Evolutionary conservation across 805 yeast genomes (phyloP).

Genomic region (Candida mattraensis): DNA sequence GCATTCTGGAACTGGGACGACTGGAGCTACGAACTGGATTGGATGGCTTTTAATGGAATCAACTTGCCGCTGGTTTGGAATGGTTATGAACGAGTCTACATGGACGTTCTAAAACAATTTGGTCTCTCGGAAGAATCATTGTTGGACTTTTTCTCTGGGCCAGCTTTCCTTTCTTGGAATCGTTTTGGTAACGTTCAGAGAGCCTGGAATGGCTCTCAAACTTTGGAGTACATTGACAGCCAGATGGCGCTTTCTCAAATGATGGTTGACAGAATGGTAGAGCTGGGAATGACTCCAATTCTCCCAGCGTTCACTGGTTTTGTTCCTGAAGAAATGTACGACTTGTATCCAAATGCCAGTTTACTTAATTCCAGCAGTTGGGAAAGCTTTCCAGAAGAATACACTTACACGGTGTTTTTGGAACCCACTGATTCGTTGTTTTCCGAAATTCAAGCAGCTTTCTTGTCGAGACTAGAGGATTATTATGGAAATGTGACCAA

Average conservation of each 20-base stretch:
- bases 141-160: conserved; percentile 10
- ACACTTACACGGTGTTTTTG: conserved; percentile 6
- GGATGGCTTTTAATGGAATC: conserved; percentile 13
- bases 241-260: conserved; percentile 9
- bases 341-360: conserved; percentile 4
- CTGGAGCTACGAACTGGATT: conserved; percentile 13
- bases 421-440: conserved; percentile 5
- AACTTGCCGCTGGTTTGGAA: conserved; percentile 13
- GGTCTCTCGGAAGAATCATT: conserved; percentile 5
- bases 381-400: conserved; percentile 3
- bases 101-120: conserved; percentile 5
- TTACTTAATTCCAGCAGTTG: conserved; percentile 4
- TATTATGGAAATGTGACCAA: conserved; percentile 10
- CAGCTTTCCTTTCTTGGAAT: conserved; percentile 11
- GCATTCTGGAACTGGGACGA: conserved; percentile 14
- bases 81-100: conserved; percentile 9
- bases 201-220: conserved; percentile 8
- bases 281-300: conserved; percentile 13
- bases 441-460: conserved; percentile 5
- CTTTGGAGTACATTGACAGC: conserved; percentile 4
- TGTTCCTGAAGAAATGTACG: conserved; percentile 5
- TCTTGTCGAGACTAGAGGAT: conserved; percentile 3
- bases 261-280: conserved; percentile 9
- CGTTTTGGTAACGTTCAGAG: conserved; percentile 13
- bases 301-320: conserved; percentile 13